These are phyloP conservation scores for Aspergillus jensenii DNA, from an alignment of 2,329 filamentous ascomycete genomes.

Conservation along the genomic window DNA sequence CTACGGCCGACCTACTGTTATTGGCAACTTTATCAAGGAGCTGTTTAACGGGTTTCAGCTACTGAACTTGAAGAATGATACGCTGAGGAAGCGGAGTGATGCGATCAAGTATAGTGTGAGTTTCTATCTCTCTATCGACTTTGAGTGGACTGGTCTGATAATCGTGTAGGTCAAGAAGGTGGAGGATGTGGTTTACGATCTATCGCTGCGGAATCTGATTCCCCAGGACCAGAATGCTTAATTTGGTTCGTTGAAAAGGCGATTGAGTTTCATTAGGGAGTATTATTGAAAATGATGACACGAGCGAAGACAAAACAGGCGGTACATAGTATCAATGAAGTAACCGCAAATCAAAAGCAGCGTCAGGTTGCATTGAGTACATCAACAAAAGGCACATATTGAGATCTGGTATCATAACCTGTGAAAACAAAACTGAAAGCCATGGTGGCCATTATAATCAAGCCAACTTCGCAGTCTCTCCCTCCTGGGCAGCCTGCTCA, in stretches of 20 bases:
- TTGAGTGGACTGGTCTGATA: constrained; percentile 1
- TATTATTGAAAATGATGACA: constrained; percentile 5
- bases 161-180: constrained; percentile 77
- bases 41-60: constrained; percentile 95
- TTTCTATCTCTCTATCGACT: neutral
- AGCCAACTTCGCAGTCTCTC: constrained; percentile 24
- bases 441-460: constrained; percentile 1
- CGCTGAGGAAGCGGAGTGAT: constrained; percentile 81
- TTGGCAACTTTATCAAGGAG: constrained; percentile 91
- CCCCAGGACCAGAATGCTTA: constrained; percentile 45
- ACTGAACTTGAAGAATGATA: constrained; percentile 95
- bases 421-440: neutral
- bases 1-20: constrained; percentile 79
- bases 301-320: neutral
- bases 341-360: neutral
- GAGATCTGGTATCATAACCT: constrained; percentile 10
- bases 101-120: constrained; percentile 83
- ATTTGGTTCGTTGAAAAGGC: neutral
- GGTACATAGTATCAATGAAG: neutral
- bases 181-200: constrained; percentile 95
- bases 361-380: neutral
- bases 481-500: constrained; percentile 11
- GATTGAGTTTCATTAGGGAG: neutral
- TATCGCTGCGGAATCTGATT: constrained; percentile 81
- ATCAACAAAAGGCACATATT: neutral